Percentiles rank a stretch among this genome's conserved stretches.
Evolutionary conservation across 2,329 filamentous ascomycete genomes (phyloP).

Genomic region (Colletotrichum liaoningense): DNA sequence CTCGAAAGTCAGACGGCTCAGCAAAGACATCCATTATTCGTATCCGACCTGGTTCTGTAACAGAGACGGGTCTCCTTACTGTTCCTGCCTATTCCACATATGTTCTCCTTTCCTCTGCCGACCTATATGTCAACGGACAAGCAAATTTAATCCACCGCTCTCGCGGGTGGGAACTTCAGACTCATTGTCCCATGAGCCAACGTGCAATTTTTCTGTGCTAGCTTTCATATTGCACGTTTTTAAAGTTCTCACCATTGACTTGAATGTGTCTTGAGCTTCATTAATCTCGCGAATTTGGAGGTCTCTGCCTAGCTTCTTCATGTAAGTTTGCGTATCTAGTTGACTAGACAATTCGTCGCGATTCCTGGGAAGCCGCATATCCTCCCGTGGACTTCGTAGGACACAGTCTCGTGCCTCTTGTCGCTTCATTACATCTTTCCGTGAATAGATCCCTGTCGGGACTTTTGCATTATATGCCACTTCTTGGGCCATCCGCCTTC

Average conservation of each 20-base stretch:
- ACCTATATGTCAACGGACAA: not conserved
- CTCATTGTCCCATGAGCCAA: too few species aligned
- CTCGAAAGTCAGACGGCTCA: conserved; percentile 5
- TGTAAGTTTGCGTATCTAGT: not conserved
- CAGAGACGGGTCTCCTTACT: not conserved
- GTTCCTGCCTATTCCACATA: not conserved
- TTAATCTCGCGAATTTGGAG: too few species aligned
- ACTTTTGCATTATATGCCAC: not conserved
- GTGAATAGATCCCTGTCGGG: not conserved
- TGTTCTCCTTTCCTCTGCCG: not conserved
- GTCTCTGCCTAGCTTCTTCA: not conserved
- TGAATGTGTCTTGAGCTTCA: too few species aligned
- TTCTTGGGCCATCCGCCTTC: not conserved
- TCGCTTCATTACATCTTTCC: not conserved
- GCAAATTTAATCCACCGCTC: not conserved
- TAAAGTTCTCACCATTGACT: not conserved
- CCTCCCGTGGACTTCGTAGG: not conserved
- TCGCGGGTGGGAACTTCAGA: not conserved
- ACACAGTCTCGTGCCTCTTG: not conserved
- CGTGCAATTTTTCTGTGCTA: not conserved
- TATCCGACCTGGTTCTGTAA: conserved; percentile 2
- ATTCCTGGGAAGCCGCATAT: not conserved
- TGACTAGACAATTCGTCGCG: not conserved
- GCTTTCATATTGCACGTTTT: not conserved
- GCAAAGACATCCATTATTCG: not conserved